A percentile compares a stretch with the other conserved stretches of the same genome.
These are phyloP conservation scores for Pleurotus djamor DNA, from an alignment of 768 basidiomycete genomes.

Conservation along the genomic window DNA sequence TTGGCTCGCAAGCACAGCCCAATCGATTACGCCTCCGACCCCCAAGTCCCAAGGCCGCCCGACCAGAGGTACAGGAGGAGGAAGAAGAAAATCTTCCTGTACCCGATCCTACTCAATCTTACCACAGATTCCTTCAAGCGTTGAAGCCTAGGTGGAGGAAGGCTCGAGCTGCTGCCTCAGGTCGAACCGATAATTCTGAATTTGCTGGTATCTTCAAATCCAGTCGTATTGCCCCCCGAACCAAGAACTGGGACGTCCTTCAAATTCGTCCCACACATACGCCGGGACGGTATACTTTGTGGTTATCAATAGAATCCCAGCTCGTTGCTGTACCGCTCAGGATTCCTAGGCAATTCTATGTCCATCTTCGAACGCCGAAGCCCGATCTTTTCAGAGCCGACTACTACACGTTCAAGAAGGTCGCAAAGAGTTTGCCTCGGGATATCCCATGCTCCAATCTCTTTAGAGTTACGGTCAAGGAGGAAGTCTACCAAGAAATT, in stretches of 20 bases:
- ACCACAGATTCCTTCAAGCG: slow-evolving; percentile 74
- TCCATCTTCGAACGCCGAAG: slow-evolving; percentile 78
- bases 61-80: slow-evolving; percentile 38
- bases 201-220: slow-evolving; percentile 77
- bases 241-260: slow-evolving; percentile 83
- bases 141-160: slow-evolving; percentile 80
- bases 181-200: slow-evolving; percentile 33
- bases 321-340: slow-evolving; percentile 81
- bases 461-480: slow-evolving; percentile 80
- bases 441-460: slow-evolving; percentile 75
- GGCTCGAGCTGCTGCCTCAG: slow-evolving; percentile 45
- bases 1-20: slow-evolving; percentile 24
- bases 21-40: slow-evolving; percentile 41
- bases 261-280: slow-evolving; percentile 80
- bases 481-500: slow-evolving; percentile 79
- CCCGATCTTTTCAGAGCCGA: slow-evolving; percentile 67
- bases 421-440: slow-evolving; percentile 76
- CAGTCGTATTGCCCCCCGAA: slow-evolving; percentile 52
- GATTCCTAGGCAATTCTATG: slow-evolving; percentile 89
- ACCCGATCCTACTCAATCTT: slow-evolving; percentile 67
- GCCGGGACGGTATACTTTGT: slow-evolving; percentile 82
- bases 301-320: slow-evolving; percentile 81
- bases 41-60: slow-evolving; percentile 47
- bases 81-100: slow-evolving; percentile 35
- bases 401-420: slow-evolving; percentile 69